These are phyloP conservation scores for Eutrema japonicum DNA, from an alignment of 345 rosid species.

Conservation along the genomic window DNA sequence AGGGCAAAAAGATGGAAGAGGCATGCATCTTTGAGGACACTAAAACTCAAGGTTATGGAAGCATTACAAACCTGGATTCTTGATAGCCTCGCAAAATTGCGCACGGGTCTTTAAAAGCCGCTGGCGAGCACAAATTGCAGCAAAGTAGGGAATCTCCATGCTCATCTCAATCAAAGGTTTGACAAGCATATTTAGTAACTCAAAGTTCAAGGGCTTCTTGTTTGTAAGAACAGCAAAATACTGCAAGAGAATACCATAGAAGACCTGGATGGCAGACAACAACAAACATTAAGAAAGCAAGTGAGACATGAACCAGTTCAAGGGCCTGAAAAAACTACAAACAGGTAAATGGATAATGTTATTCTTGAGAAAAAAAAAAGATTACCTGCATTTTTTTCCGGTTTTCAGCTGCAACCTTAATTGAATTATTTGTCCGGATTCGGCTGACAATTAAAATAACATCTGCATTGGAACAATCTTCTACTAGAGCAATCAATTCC, in stretches of 20 bases:
- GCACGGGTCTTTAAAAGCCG: slow-evolving; percentile 64
- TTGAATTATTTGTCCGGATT: slow-evolving; percentile 68
- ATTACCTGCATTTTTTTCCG: slow-evolving; percentile 92
- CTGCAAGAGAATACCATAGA: slow-evolving; percentile 86
- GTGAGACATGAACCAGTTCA: slow-evolving; percentile 15
- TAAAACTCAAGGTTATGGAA: slow-evolving; percentile 7
- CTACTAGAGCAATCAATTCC: slow-evolving; percentile 65
- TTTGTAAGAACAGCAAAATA: slow-evolving; percentile 83
- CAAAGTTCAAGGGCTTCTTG: slow-evolving; percentile 73
- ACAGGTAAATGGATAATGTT: background rate
- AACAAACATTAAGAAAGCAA: slow-evolving; percentile 18
- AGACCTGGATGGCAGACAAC: slow-evolving; percentile 60
- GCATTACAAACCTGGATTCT: slow-evolving; percentile 63
- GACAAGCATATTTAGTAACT: slow-evolving; percentile 76
- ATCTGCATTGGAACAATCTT: slow-evolving; percentile 59
- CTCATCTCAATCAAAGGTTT: slow-evolving; percentile 92
- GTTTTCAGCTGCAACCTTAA: slow-evolving; percentile 85
- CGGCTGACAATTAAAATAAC: slow-evolving; percentile 58
- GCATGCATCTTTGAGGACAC: slow-evolving; percentile 9
- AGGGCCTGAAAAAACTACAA: background rate
- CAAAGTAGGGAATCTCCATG: slow-evolving; percentile 85
- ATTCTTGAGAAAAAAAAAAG: slow-evolving; percentile 9
- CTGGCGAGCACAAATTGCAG: slow-evolving; percentile 96
- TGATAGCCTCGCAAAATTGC: slow-evolving; percentile 75
- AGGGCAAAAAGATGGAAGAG: slow-evolving; percentile 13